Evolutionary conservation across 1,284 basidiomycete genomes (phyloP), one percentile per base, ranked within the genome.

Genomic region (Ceratobasidium sp.): DNA sequence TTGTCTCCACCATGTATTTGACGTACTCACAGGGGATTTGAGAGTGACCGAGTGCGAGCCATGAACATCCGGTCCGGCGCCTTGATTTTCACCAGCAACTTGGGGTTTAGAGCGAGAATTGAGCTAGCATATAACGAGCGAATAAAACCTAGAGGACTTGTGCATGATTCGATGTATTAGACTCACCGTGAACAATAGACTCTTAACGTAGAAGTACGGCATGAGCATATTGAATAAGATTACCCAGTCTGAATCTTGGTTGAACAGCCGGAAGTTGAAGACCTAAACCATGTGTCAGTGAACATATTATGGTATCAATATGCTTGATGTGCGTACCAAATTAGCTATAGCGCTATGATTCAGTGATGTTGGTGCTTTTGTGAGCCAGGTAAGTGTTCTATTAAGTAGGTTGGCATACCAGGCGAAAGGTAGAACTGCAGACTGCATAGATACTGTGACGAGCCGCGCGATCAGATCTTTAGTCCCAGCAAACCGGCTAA

Each of bases 171-270:
- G 10, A 61, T 13, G 15, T 17, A 15, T 23, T 15, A 38, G 28
- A 23, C 69, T 54, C 20, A 71, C 69, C 38, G 69, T 71, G 23
- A 71, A 71, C 69, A 71, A 59, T 23, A 71, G 28, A 42, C 69
- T 71, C 20, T 48, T 50, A 9, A 71, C 69, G 50, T 71, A 71
- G 56, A 71, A 48, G n/a, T 71, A 71, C 17, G 69, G 69, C n/a
- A 61, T 56, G 44, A 71, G 54, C n/a, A 71, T 50, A 28, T 71
- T 61, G 56, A 71, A 71, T 17, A 42, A 59, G 40, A 61, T 20
- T 10, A 59, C 69, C 69, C 69, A 71, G 9, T 20, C 26, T 13
- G 44, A 44, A 50, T 61, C 56, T 3, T 38, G 42, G 26, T 38
- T 56, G 42, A 57, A 17, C 3, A 56, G 61, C 3, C 56, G 56